Percentiles rank a stretch among this genome's conserved stretches.
Evolutionary conservation across 768 basidiomycete genomes (phyloP).

Genomic region (Tremella fuciformis): DNA sequence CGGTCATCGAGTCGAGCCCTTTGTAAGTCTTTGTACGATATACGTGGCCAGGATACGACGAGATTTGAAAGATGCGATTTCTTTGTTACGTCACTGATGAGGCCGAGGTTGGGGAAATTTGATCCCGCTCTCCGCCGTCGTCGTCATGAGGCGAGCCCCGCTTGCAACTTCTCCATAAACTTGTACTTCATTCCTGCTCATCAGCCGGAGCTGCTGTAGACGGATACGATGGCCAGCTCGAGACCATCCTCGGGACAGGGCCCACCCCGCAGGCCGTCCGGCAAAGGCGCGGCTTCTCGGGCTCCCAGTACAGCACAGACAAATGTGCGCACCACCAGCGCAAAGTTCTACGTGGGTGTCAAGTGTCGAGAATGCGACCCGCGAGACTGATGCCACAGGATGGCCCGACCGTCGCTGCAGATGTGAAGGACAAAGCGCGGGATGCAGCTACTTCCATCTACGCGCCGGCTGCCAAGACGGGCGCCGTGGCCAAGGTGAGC

Average conservation of each 20-base stretch:
- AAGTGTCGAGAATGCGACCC: background rate
- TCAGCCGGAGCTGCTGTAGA: background rate
- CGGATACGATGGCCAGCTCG: background rate
- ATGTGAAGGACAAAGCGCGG: slow-evolving; percentile 21
- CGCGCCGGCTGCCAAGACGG: slow-evolving; percentile 21
- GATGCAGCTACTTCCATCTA: slow-evolving; percentile 20
- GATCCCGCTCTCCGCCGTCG: background rate
- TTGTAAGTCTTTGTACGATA: too few relatives aligned
- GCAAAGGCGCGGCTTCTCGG: background rate
- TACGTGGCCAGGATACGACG: too few relatives aligned
- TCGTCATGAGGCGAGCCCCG: background rate
- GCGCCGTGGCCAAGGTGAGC: slow-evolving; percentile 33
- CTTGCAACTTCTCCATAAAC: background rate
- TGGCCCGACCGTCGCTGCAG: slow-evolving; percentile 35
- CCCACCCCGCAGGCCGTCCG: background rate
- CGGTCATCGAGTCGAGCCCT: too few relatives aligned
- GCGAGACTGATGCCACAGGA: slow-evolving; percentile 22
- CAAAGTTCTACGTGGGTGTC: slow-evolving; percentile 42
- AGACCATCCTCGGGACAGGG: background rate
- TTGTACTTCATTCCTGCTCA: background rate
- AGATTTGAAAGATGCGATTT: too few relatives aligned
- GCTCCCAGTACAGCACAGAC: background rate
- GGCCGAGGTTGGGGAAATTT: background rate
- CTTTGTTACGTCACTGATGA: background rate
- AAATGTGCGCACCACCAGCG: slow-evolving; percentile 1